These are phyloP conservation scores for Huntiella bhutanensis DNA, from an alignment of 2,329 filamentous ascomycete species.

Conservation along the genomic window DNA sequence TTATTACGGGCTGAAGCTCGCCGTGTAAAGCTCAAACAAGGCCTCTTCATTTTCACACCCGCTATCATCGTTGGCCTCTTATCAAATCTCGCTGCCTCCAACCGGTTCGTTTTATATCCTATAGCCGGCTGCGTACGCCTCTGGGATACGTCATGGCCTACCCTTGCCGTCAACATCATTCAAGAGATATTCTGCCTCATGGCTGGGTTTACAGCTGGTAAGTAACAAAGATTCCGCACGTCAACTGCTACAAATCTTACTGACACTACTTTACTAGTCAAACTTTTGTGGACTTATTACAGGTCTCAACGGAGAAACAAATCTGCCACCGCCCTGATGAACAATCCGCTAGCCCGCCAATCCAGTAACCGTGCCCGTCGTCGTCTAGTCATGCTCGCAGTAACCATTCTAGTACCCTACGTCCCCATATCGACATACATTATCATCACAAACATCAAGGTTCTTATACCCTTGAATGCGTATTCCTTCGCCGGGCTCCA, in stretches of 20 bases:
- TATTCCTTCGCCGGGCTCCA: conserved; percentile 27
- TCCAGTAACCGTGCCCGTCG: conserved; percentile 26
- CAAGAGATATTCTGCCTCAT: conserved; percentile 24
- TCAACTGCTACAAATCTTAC: not conserved
- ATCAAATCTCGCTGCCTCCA: conserved; percentile 27
- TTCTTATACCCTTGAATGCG: conserved; percentile 15
- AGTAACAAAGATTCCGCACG: conserved; percentile 15
- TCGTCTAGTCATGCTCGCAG: conserved; percentile 36
- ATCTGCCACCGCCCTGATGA: conserved; percentile 18
- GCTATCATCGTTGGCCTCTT: conserved; percentile 30
- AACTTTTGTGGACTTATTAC: conserved; percentile 30
- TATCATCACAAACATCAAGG: conserved; percentile 23
- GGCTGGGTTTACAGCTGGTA: conserved; percentile 30
- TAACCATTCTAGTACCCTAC: conserved; percentile 32
- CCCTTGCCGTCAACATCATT: conserved; percentile 30
- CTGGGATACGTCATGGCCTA: conserved; percentile 26
- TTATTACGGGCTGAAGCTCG: conserved; percentile 24
- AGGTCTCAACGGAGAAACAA: conserved; percentile 24
- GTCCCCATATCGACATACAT: conserved; percentile 28
- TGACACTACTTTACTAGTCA: conserved; percentile 17
- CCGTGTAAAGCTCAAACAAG: conserved; percentile 26
- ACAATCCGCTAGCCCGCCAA: conserved; percentile 6
- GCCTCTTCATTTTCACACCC: conserved; percentile 34
- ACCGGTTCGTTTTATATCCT: conserved; percentile 31
- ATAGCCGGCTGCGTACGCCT: conserved; percentile 30